Conservation (phyloP, 441 rosid species). For the Jatropha podagrica region DNA sequence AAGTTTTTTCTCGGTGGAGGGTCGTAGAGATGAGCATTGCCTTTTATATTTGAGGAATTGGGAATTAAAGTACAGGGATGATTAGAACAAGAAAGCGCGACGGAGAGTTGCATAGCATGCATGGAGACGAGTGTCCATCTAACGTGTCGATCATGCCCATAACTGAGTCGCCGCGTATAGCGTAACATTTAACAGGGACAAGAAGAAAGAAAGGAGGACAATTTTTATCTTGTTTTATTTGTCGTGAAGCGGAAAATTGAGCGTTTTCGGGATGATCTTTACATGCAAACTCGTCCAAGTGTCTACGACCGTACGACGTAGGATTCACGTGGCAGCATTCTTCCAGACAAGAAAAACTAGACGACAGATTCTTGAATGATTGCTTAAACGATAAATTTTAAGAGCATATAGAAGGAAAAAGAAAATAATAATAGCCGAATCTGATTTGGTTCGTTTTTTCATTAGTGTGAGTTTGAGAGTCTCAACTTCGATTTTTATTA, state of each 20-base stretch:
- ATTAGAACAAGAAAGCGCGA: neutral
- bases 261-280: neutral
- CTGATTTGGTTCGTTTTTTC: too few relatives aligned
- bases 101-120: conserved; percentile 29
- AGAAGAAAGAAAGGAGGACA: neutral
- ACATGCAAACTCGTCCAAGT: neutral
- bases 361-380: neutral
- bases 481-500: too few relatives aligned
- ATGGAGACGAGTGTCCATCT: conserved; percentile 36
- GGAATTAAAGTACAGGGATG: neutral
- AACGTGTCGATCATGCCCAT: conserved; percentile 27
- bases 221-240: neutral
- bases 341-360: neutral
- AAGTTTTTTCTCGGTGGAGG: neutral
- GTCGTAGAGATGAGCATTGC: neutral
- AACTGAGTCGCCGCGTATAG: conserved; percentile 24
- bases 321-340: neutral
- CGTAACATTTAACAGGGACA: neutral
- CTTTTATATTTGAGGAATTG: neutral
- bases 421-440: too few relatives aligned
- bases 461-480: too few relatives aligned
- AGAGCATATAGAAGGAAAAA: too few relatives aligned
- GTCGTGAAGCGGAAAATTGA: neutral
- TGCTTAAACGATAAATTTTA: too few relatives aligned
- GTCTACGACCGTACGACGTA: neutral